A percentile compares a stretch with the other conserved stretches of the same genome.
Conservation (phyloP, 73 alveolate genomes). For the Breviolum minutum region DNA sequence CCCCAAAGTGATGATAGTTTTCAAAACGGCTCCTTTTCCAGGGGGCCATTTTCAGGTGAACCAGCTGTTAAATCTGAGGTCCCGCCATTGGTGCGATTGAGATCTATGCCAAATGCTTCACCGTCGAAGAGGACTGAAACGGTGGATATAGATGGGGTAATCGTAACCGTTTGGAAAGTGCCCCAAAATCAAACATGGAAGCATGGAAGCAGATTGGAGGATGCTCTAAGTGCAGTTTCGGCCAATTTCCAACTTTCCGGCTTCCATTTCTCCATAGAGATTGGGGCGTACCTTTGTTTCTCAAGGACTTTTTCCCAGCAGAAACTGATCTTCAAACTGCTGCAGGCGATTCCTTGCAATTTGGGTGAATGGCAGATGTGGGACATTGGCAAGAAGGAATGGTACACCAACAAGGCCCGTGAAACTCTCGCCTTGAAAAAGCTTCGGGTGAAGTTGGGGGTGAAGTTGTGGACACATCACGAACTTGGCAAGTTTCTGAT, state of each 20-base stretch:
- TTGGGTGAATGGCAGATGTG: constrained; percentile 85
- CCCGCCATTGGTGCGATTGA: constrained; percentile 78
- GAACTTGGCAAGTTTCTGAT: neutral
- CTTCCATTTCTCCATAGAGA: too few species aligned
- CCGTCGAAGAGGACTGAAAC: constrained; percentile 42
- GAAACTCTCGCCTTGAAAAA: neutral
- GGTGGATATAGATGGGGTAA: neutral
- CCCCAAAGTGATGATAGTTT: too few species aligned
- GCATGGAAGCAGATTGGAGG: too few species aligned
- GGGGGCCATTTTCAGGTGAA: too few species aligned
- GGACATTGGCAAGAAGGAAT: constrained; percentile 70
- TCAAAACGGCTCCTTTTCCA: too few species aligned
- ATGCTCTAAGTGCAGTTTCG: too few species aligned
- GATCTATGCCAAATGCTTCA: constrained; percentile 80
- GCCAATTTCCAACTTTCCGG: too few species aligned
- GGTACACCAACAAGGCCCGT: constrained; percentile 77
- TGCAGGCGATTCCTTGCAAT: constrained; percentile 71
- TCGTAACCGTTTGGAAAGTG: too few species aligned
- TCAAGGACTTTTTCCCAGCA: neutral
- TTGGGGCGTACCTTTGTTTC: too few species aligned
- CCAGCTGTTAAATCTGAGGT: neutral
- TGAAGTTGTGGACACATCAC: neutral
- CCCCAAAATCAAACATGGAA: too few species aligned
- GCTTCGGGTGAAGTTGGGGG: neutral
- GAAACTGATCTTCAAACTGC: neutral